These are phyloP conservation scores for Gentiana macrophylla DNA, from an alignment of 257 asterid species.

Conservation along the genomic window DNA sequence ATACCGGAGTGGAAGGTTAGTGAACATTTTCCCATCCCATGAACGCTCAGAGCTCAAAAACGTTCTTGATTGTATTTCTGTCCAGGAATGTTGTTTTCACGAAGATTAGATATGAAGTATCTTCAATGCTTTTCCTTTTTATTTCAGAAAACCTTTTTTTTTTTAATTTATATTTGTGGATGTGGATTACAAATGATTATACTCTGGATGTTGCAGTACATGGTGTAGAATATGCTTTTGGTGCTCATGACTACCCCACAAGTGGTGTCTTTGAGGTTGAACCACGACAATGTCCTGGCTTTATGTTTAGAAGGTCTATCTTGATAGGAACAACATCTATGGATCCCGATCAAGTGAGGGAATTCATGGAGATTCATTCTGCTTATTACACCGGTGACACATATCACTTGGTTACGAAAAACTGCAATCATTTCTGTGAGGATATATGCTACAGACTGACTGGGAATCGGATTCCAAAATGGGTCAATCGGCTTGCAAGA, in stretches of 20 bases:
- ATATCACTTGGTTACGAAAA: slow-evolving; percentile 58
- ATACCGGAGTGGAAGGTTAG: slow-evolving; percentile 85
- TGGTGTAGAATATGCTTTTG: slow-evolving; percentile 70
- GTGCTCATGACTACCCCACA: slow-evolving; percentile 62
- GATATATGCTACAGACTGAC: slow-evolving; percentile 72
- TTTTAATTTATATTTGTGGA: background rate
- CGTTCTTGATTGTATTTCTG: no score
- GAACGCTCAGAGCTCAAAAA: background rate
- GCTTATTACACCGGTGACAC: slow-evolving; percentile 51
- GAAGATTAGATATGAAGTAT: no score
- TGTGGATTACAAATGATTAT: background rate
- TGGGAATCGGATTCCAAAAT: slow-evolving; percentile 56
- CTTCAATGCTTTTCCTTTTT: no score
- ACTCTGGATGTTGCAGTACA: slow-evolving; percentile 40
- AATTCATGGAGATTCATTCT: slow-evolving; percentile 57
- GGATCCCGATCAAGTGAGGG: slow-evolving; percentile 47
- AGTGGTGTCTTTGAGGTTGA: slow-evolving; percentile 80
- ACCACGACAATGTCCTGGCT: slow-evolving; percentile 82
- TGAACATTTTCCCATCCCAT: slow-evolving; percentile 3
- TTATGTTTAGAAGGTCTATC: slow-evolving; percentile 56
- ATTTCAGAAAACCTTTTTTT: background rate
- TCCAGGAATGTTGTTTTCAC: no score
- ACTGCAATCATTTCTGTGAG: slow-evolving; percentile 81
- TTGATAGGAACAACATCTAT: slow-evolving; percentile 53
- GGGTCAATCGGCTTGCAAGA: slow-evolving; percentile 81